Base-by-base conservation (phyloP, 2,329 filamentous ascomycete species). In the Verticillium dahliae region DNA sequence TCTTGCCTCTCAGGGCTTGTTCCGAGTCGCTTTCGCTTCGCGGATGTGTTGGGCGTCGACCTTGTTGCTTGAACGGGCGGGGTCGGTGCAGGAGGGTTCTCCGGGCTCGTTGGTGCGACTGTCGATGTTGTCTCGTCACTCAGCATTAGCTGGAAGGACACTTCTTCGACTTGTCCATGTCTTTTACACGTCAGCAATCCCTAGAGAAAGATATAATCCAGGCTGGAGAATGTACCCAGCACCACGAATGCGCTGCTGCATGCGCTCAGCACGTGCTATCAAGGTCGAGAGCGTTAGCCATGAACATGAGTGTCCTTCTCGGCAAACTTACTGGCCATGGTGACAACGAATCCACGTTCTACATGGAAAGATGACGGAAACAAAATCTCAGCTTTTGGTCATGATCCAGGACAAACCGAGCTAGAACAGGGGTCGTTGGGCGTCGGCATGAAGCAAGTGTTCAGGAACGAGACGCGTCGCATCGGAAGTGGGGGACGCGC, bases 201-300 rank as follows among this genome's bases (percentile, higher is more conserved):
- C 10, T 18, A 9, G 18, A 57, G 62, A 63, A 58, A 33, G 52
- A 45, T 14, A 31, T 35, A 10, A 14, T 10, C 6, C 15, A 50
- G n/a, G n/a, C 18, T 10, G 1, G 34, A 13, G 34, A 13, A 72
- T 82, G 66, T 78, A 87, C 85, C 85, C 83, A 52, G 85, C 85
- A 64, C 86, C 86, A 64, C 86, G 85, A 70, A 89, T 82, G 70
- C 86, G 85, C 75, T 86, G 81, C 65, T 85, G 84, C 76, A 88
- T 80, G 69, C 85, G 84, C 70, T 86, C 84, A 67, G 85, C 82
- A 67, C 85, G 84, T 69, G 79, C 81, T 84, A 62, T 39, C 31
- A 22, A 9, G 3, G 59, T 39, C 31, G 31, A 9, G 3, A 60
- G 3, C 6, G 45, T 65, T 56, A 62, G 60, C 59, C 54, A n/a